Base-by-base conservation (phyloP, 495 filamentous ascomycete species). In the Chaetomium cochliodes region DNA sequence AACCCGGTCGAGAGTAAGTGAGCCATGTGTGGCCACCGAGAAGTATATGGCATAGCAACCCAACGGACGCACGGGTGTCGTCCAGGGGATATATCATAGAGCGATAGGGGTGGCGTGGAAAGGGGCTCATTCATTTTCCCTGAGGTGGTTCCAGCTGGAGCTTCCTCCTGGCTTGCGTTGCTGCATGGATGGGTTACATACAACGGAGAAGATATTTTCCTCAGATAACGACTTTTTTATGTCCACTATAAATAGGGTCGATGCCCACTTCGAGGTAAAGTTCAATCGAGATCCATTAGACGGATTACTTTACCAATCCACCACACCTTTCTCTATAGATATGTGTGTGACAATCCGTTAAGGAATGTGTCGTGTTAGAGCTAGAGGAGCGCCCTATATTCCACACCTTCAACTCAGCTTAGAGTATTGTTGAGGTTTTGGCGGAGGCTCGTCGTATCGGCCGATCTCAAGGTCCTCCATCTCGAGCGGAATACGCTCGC, bases 111-210 rank as follows among this genome's bases (percentile, higher is more conserved):
- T 46, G 42, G 18, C 18, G 42, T 46, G 42, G 8, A 20, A 20
- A 44, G 46, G 46, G 20, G n/a, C 20, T 50, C 46, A 50, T 50
- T 50, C 4, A 20, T n/a, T 12, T 18, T n/a, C 20, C 6, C 18
- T 23, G 46, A 15, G 39, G 3, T 13, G 46, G 8, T 60, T 47
- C 22, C 46, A 9, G 23, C 12, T 44, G 5, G 33, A 20, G 41
- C 33, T 44, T 16, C 18, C 16, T 30, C 1, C 30, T 13, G 49
- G 60, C 15, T 47, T 26, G 47, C 28, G 16, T 52, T 28, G 37
- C 50, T 26, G 33, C 22, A 51, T 47, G 51, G n/a, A n/a, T n/a
- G n/a, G n/a, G 37, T 47, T 47, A 30, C 49, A 62, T 33, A 18
- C 2, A 6, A 41, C n/a, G 60, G 33, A 30, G 15, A 46, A 60